Percentiles rank a stretch among this genome's conserved stretches.
These are phyloP conservation scores for Earliella scabrosa DNA, from an alignment of 1,284 basidiomycete species.

Conservation along the genomic window DNA sequence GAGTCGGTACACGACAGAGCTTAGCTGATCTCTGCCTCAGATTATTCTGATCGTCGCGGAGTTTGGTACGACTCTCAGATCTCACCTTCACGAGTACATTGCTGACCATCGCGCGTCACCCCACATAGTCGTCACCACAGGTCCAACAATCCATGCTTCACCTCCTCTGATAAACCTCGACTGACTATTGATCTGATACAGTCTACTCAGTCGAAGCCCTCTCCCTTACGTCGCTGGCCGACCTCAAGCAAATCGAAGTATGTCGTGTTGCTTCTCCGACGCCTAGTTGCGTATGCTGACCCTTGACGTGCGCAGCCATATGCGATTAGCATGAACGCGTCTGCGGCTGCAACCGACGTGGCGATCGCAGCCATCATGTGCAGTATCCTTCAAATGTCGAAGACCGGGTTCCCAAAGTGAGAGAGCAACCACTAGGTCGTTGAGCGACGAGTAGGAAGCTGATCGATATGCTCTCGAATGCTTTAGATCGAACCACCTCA, in stretches of 20 bases:
- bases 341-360: constrained; percentile 53
- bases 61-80: constrained; percentile 40
- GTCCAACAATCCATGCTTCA: constrained; percentile 1
- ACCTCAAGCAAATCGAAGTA: constrained; percentile 50
- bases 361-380: constrained; percentile 52
- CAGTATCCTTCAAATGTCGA: constrained; percentile 50
- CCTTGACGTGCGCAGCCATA: constrained; percentile 42
- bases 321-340: constrained; percentile 56
- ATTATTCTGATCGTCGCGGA: constrained; percentile 48
- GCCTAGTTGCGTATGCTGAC: not conserved
- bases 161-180: not conserved
- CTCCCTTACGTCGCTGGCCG: constrained; percentile 41
- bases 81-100: not conserved
- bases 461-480: too few relatives aligned
- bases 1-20: not conserved
- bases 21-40: constrained; percentile 27
- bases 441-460: too few relatives aligned
- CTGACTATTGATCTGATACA: not conserved
- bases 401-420: constrained; percentile 60
- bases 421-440: too few relatives aligned
- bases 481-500: constrained; percentile 60
- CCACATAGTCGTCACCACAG: not conserved
- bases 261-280: too few relatives aligned
- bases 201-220: constrained; percentile 17
- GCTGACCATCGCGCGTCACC: not conserved